Evolutionary conservation across 1,284 basidiomycete genomes (phyloP).

Genomic region (Phellinidium pouzarii): DNA sequence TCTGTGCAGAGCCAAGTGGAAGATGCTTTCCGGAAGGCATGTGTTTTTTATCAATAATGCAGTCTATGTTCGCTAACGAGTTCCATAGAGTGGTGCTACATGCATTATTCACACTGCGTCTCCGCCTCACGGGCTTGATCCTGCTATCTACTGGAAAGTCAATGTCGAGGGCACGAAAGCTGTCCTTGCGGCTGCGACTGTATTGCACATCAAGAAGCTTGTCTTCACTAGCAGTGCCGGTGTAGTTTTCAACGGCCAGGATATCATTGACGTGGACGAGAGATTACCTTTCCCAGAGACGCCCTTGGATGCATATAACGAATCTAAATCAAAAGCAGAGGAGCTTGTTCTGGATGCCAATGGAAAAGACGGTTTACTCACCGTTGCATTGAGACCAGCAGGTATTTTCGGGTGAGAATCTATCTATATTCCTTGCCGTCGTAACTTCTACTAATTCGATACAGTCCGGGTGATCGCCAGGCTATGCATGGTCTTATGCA

Average conservation of each 20-base stretch:
- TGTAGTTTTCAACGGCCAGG: constrained; percentile 82
- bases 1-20: constrained; percentile 68
- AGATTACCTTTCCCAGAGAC: constrained; percentile 71
- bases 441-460: constrained; percentile 8
- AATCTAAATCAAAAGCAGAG: constrained; percentile 94
- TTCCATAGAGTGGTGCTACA: constrained; percentile 57
- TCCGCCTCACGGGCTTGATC: constrained; percentile 69
- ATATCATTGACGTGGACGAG: constrained; percentile 88
- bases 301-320: constrained; percentile 89
- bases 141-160: constrained; percentile 83
- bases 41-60: constrained; percentile 4
- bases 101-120: constrained; percentile 96
- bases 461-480: constrained; percentile 88
- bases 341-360: constrained; percentile 82
- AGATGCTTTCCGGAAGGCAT: constrained; percentile 67
- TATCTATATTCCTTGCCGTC: constrained; percentile 2
- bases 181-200: constrained; percentile 75
- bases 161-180: constrained; percentile 91
- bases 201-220: constrained; percentile 74
- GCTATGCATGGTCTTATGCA: constrained; percentile 76
- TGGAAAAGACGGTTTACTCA: constrained; percentile 73
- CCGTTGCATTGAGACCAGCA: constrained; percentile 89
- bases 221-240: constrained; percentile 95
- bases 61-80: constrained; percentile 5
- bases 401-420: constrained; percentile 86